Evolutionary conservation across 495 filamentous ascomycete genomes (phyloP), one percentile per base, ranked within the genome.

Genomic region (Penicillium canescens): DNA sequence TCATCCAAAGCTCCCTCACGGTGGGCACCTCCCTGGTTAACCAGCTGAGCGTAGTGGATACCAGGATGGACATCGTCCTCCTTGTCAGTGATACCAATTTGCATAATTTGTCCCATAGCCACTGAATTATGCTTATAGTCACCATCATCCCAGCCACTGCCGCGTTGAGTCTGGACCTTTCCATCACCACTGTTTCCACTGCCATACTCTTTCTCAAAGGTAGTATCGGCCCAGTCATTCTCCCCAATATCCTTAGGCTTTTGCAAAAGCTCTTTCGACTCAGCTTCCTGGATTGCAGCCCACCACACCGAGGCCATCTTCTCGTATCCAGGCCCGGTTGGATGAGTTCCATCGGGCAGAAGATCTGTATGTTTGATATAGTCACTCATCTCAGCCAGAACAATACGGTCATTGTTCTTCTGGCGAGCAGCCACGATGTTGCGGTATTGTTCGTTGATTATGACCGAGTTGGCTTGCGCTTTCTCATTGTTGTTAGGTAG

Each of bases 221-320:
- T 31, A 2, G 28, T 31, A 7, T 9, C 7, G 28, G 8, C 5
- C 28, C 28, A 31, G 28, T 31, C 28, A 10, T 10, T 31, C 8
- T 9, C 28, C 6, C 28, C 28, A 31, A 31, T 31, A 10, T 31
- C 7, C 8, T 56, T 68, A 41, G 50, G 51, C 3, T 39, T 21
- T 43, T 57, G 42, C 12, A 67, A 40, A 34, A 66, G 43, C 10
- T 48, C 54, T 41, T 69, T 63, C 1, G n/a, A 49, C 40, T 57
- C 56, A 46, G 56, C 76, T 51, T 42, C 33, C 12, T 49, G 55
- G 14, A 83, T 64, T 4, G 70, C 79, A 0, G 57, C 61, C 60
- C 67, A 78, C 74, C 75, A 85, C 0, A 84, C 65, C 2, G 70
- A 57, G 9, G 81, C 78, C 82, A 85, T 83, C 59, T 76, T 73